Base-by-base conservation (phyloP, 2,329 filamentous ascomycete species). In the Nemania abortiva region DNA sequence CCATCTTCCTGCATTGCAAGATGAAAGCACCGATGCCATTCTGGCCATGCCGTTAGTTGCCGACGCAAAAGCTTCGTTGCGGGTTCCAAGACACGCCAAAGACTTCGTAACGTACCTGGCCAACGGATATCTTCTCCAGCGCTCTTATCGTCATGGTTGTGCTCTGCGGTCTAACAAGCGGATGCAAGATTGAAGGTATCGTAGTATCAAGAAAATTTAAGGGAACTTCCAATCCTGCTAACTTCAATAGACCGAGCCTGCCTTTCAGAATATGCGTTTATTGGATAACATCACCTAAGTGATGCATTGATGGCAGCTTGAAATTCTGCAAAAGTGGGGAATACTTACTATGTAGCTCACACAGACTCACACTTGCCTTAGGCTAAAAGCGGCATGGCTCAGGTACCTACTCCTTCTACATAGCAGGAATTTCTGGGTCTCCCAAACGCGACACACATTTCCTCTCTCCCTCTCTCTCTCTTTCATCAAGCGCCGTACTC, bases 11-110 rank as follows among this genome's bases (percentile, higher is more conserved):
- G 90, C 96, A 99, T 85, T 97, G 95, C 67, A 98, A 89, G 82
- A 99, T 93, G 86, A 98, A 98, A 80, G 95, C 93, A 77, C 95
- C 95, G 75, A 98, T 87, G 87, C 96, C 96, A 85, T 99, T 98
- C 95, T 98, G 42, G 11, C 56, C 20, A 1, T 24, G 31, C 29
- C 3, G 62, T 63, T 66, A 42, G 58, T 47, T 22, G 55, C 24
- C 18, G 29, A 20, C 61, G 67, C 34, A 55, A 13, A 9, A n/a
- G 27, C 22, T 49, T 24, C 3, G 47, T 49, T 6, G n/a, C n/a
- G 9, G 20, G 18, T 18, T 9, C 6, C 7, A 37, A 37, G 34
- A 37, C 34, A 2, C 7, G 11, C 7, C 11, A 37, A 13, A 37
- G 34, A 54, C 15, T 22, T 6, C 3, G 10, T 3, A 1, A 70